Evolutionary conservation across 805 yeast species (phyloP), one percentile per base, ranked within the genome.

Genomic region (Starmerella davenportii): DNA sequence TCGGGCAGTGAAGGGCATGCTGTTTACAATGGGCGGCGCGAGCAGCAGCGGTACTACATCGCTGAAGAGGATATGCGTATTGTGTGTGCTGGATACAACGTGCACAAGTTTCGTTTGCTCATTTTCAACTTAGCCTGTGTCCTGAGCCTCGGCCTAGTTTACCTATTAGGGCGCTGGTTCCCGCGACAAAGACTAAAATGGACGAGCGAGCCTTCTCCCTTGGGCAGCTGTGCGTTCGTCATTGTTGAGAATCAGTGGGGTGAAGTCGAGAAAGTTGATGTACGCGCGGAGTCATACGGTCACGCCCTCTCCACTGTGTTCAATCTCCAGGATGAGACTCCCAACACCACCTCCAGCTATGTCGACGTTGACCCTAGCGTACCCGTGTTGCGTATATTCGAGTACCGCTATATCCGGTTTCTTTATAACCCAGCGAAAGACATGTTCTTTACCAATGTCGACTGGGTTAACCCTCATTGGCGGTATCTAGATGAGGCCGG

Each of bases 51-150:
- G 41, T 82, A 79, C 56, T 90, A 87, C 56, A 70, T 90, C 44
- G 85, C 95, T 0, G 96, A 90, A 56, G 98, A 90, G 55, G 99
- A 90, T 61, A 63, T 90, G 51, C 87, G 87, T 11, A 70, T 90
- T 43, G 95, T 93, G 44, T 79, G 90, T 44, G 98, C 95, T 0
- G 96, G 96, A 4, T 90, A 80, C 56, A 58, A 58, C 38, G 70
- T 74, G 14, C 69, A 75, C 11, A 52, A 52, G 35, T 38, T 65
- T 46, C 70, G 74, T 43, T 50, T 58, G 4, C 30, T 60, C 0
- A 14, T 68, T 1, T 84, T 76, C 53, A 67, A 70, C 43, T 13
- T 68, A 0, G 41, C 78, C 2, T 76, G 82, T 43, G 37, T 70
- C 1, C 23, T 59, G 2, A 72, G 95, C 0, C 55, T 70, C 3